phyloP scores from a whole-genome alignment of 768 basidiomycete genomes.

The Kwoniella sp. region DNA sequence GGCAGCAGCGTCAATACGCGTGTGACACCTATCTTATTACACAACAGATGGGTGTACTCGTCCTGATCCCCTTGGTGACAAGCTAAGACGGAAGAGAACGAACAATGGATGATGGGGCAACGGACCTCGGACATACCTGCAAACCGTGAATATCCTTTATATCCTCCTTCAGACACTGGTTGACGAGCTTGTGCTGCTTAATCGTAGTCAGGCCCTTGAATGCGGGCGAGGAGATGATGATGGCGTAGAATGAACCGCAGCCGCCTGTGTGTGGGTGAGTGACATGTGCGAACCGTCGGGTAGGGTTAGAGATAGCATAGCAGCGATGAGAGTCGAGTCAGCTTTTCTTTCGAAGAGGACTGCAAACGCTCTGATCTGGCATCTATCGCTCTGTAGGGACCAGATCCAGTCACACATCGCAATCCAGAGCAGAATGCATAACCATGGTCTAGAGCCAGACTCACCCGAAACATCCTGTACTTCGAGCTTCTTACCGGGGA shows the following conservation, averaged over 20 bases:
- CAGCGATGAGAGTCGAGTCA: neutral
- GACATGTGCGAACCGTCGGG: neutral
- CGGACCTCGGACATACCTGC: constrained; percentile 65
- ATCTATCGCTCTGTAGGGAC: too few species aligned
- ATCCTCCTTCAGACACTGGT: constrained; percentile 80
- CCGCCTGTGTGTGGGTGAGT: constrained; percentile 79
- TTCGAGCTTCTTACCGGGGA: constrained; percentile 76
- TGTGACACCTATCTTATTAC: too few species aligned
- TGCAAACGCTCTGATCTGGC: too few species aligned
- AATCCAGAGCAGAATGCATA: too few species aligned
- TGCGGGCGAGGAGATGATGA: constrained; percentile 76
- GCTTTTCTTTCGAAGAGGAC: too few species aligned
- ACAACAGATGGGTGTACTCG: neutral
- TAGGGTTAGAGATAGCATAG: neutral
- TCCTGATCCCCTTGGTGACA: too few species aligned
- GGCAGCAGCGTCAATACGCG: too few species aligned
- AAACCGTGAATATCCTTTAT: constrained; percentile 90
- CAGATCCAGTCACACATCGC: too few species aligned
- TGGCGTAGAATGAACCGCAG: constrained; percentile 96
- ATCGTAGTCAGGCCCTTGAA: constrained; percentile 85
- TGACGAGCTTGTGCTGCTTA: constrained; percentile 92
- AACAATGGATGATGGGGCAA: neutral
- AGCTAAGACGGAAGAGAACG: constrained; percentile 5
- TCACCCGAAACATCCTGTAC: constrained; percentile 95
- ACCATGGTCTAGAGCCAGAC: too few species aligned